A percentile compares a stretch with the other conserved stretches of the same genome.
phyloP scores from a whole-genome alignment of 106 monocot genomes.

The Platanthera zijinensis region DNA sequence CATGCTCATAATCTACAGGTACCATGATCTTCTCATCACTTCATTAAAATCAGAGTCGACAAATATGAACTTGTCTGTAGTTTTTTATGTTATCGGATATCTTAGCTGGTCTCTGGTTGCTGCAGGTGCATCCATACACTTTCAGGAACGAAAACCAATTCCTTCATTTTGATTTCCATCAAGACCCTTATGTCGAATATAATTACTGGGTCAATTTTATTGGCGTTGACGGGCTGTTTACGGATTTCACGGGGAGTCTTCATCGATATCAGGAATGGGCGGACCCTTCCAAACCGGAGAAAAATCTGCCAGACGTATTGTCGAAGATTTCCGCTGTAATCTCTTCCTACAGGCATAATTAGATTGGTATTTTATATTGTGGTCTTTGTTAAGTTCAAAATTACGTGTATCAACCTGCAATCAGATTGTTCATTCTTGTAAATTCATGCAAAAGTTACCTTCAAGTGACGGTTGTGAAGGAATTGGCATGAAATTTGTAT shows the following conservation, averaged over 20 bases:
- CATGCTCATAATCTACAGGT: constrained; percentile 90
- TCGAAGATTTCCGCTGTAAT: background rate
- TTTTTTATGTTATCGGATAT: background rate
- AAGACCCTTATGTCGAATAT: constrained; percentile 26
- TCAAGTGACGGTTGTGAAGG: background rate
- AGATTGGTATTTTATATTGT: background rate
- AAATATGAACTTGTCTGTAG: background rate
- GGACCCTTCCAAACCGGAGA: background rate
- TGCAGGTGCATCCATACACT: constrained; percentile 29
- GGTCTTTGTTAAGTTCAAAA: background rate
- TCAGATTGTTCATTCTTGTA: background rate
- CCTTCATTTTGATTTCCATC: constrained; percentile 20
- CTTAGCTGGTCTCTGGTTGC: too few species aligned
- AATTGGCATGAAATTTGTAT: background rate
- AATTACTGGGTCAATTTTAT: constrained; percentile 22
- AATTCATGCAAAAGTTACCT: background rate
- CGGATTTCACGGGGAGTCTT: constrained; percentile 29
- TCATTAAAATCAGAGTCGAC: background rate
- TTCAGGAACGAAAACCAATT: constrained; percentile 28
- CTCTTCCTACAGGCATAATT: background rate
- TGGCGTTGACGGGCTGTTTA: constrained; percentile 18
- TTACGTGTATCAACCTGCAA: background rate
- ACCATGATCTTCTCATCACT: background rate
- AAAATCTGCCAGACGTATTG: background rate
- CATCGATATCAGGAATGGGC: constrained; percentile 21